Conservation (phyloP, 139 green algal genomes). For the Bryopsis sp. region DNA sequence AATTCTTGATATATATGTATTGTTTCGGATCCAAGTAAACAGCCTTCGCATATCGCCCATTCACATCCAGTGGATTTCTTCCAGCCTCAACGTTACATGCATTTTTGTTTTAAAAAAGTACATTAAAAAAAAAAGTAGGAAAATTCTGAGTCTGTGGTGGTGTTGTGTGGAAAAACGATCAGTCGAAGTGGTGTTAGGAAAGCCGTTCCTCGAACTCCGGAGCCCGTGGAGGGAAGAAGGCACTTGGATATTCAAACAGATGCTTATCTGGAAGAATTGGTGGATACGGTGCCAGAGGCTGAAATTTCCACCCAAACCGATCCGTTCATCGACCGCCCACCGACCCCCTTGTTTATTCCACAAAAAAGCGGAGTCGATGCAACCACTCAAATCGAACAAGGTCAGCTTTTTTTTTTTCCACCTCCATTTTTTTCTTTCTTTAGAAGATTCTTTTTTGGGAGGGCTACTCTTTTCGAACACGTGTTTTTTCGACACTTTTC, state of each 20-base stretch:
- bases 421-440: no score
- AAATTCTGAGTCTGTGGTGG: constrained; percentile 12
- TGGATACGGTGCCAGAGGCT: constrained; percentile 60
- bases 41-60: background rate
- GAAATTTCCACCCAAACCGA: constrained; percentile 73
- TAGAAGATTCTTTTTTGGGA: no score
- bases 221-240: constrained; percentile 60
- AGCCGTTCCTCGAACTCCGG: no score
- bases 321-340: constrained; percentile 66
- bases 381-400: constrained; percentile 68
- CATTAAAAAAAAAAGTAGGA: constrained; percentile 17
- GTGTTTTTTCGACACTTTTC: no score
- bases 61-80: background rate
- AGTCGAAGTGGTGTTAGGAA: constrained; percentile 23
- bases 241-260: constrained; percentile 83
- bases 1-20: no score
- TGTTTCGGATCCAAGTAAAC: background rate
- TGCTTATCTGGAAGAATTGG: constrained; percentile 73
- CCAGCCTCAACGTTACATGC: background rate
- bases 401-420: constrained; percentile 31
- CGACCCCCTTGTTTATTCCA: constrained; percentile 69
- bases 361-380: constrained; percentile 68
- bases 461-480: no score
- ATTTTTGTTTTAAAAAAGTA: background rate
- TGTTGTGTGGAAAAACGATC: constrained; percentile 29